Percentiles rank a stretch among this genome's conserved stretches.
phyloP scores from a whole-genome alignment of 192 early-diverging fungal species.

The Podila horticola region DNA sequence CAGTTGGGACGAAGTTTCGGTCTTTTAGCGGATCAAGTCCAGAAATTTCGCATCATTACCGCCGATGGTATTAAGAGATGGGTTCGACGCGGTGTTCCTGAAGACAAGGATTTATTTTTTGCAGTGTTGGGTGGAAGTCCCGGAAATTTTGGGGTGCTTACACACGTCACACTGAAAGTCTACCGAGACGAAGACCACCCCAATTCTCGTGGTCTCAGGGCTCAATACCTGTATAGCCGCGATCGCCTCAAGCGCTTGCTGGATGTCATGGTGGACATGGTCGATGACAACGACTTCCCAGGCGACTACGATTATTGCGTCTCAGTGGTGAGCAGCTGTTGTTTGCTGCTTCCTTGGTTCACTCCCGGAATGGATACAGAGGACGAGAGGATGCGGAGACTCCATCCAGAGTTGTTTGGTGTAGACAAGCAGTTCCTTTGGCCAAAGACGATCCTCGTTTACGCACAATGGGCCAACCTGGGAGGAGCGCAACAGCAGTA shows the following conservation, averaged over 20 bases:
- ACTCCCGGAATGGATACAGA: too few species aligned
- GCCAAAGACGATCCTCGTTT: not conserved
- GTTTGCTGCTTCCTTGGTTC: too few species aligned
- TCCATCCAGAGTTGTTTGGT: too few species aligned
- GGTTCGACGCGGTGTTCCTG: slow-evolving; percentile 5
- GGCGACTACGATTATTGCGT: slow-evolving; percentile 31
- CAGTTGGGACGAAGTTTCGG: slow-evolving; percentile 44
- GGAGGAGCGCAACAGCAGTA: not conserved
- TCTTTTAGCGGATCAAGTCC: slow-evolving; percentile 43
- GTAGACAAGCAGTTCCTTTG: too few species aligned
- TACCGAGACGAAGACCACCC: slow-evolving; percentile 29
- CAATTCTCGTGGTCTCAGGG: slow-evolving; percentile 32
- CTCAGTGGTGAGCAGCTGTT: not conserved
- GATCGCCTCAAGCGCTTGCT: slow-evolving; percentile 19
- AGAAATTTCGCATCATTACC: slow-evolving; percentile 48
- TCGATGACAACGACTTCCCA: not conserved
- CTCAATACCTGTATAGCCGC: not conserved
- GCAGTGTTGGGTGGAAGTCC: slow-evolving; percentile 5
- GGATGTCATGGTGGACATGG: slow-evolving; percentile 23
- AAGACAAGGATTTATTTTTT: slow-evolving; percentile 33
- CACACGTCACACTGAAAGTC: slow-evolving; percentile 29
- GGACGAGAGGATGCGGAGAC: too few species aligned
- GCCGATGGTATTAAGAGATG: slow-evolving; percentile 14
- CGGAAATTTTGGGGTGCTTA: not conserved
- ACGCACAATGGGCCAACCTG: slow-evolving; percentile 13